Evolutionary conservation across 73 alveolate genomes (phyloP).

Genomic region (Effrenium voratum): DNA sequence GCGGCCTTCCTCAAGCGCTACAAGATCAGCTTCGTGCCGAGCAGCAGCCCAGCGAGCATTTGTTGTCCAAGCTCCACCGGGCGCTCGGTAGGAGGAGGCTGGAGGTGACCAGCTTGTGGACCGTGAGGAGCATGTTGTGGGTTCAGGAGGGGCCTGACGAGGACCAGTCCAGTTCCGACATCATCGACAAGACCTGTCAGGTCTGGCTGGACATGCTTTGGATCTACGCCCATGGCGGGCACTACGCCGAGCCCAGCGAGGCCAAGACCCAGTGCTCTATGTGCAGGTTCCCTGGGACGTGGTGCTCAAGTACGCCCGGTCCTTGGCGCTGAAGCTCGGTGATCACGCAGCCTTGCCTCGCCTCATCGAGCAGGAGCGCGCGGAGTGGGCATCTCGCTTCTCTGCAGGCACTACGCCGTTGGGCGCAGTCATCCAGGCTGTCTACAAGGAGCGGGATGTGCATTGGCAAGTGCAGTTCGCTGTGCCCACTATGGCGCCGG

Average conservation of each 20-base stretch:
- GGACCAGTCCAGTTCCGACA: not conserved
- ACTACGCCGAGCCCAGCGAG: not conserved
- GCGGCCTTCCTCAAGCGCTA: slow-evolving; percentile 8
- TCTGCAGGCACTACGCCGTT: not conserved
- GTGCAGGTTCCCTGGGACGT: slow-evolving; percentile 1
- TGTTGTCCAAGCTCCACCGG: not conserved
- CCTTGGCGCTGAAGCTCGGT: not conserved
- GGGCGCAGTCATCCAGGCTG: not conserved
- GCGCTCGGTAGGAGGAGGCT: not conserved
- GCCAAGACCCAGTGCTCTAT: not conserved
- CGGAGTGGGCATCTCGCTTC: not conserved
- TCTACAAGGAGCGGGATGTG: not conserved
- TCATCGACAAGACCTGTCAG: too few species aligned
- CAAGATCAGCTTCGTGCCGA: not conserved
- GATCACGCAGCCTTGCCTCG: not conserved
- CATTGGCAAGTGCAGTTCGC: too few species aligned
- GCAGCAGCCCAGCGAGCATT: not conserved
- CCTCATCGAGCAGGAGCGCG: not conserved
- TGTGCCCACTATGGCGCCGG: too few species aligned
- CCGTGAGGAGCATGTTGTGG: not conserved
- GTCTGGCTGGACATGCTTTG: not conserved
- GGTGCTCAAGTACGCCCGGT: not conserved
- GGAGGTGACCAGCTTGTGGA: not conserved
- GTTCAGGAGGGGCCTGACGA: not conserved
- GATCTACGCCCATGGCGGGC: not conserved